Evolutionary conservation across 2,329 filamentous ascomycete genomes (phyloP), one percentile per base, ranked within the genome.

Genomic region (Penicillium oxalicum): DNA sequence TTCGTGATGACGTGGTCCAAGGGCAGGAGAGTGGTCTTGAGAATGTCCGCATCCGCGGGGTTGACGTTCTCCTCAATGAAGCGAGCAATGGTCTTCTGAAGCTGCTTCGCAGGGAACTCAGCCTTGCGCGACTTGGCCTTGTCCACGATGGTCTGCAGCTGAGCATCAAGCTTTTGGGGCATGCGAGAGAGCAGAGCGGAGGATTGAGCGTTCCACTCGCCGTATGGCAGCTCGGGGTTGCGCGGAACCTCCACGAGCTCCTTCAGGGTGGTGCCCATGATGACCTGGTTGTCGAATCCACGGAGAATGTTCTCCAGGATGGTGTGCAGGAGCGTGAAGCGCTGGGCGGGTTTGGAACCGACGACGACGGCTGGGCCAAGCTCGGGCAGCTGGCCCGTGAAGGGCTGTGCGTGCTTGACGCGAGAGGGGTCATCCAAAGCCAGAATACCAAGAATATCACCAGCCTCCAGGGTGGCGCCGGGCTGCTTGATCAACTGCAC

Each of bases 401-500:
- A 98, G 39, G 90, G 87, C 72, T 94, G 87, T 0, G 93, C 93
- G 64, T 95, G 91, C 80, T 98, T 96, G 66, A 98, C 91, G 62
- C 91, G 89, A 60, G 87, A 89, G 4, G 93, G 93, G 69, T 98
- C 93, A 65, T 98, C 93, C 33, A 98, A 79, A 54, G 91, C 86
- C 26, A 98, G 81, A 56, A 98, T 96, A 75, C 91, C 93, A n/a
- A 98, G 82, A 52, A 98, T 97, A 68, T 98, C 93, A 71, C 93
- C 93, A 66, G 93, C 93, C 71, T 97, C 91, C 41, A 98, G 86
- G 13, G 90, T 94, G n/a, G 93, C 88, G 69, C 93, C 93, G 54
- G 93, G 93, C 75, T 97, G 93, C 82, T 98, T 98, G 78, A 98
- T 95, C 63, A 98, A 82, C 75, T 96, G 93, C 48, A 98, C 91